These are phyloP conservation scores for Syzygium oleosum DNA, from an alignment of 345 rosid species.

Conservation along the genomic window DNA sequence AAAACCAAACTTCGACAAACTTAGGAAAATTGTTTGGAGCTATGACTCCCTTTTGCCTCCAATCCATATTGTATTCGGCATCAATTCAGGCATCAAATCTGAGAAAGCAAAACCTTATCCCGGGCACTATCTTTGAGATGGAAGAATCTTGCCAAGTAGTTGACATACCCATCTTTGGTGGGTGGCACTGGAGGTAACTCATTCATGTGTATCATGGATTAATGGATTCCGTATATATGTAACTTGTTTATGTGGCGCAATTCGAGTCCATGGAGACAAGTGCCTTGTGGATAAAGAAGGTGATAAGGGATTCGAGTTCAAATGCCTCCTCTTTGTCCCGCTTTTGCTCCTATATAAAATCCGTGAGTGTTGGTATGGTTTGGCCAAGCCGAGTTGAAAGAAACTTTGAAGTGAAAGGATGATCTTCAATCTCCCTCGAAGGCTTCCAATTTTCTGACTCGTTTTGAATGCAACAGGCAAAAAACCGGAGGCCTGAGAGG, in stretches of 20 bases:
- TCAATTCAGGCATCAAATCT: not conserved
- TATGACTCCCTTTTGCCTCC: not conserved
- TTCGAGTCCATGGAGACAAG: not conserved
- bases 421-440: constrained; percentile 8
- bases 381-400: not conserved
- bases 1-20: not conserved
- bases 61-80: not conserved
- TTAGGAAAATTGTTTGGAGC: no score
- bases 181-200: not conserved
- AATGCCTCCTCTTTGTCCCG: not conserved
- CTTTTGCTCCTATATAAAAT: not conserved
- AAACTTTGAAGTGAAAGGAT: not conserved
- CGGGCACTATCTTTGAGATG: not conserved
- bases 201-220: not conserved
- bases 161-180: not conserved
- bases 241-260: not conserved
- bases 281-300: not conserved
- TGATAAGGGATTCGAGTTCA: not conserved
- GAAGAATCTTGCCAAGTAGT: not conserved
- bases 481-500: not conserved
- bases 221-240: not conserved
- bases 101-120: not conserved
- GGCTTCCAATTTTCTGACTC: constrained; percentile 1
- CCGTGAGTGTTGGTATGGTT: not conserved
- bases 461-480: not conserved